Base-by-base conservation (phyloP, 768 basidiomycete species). In the Pisolithus tinctorius region DNA sequence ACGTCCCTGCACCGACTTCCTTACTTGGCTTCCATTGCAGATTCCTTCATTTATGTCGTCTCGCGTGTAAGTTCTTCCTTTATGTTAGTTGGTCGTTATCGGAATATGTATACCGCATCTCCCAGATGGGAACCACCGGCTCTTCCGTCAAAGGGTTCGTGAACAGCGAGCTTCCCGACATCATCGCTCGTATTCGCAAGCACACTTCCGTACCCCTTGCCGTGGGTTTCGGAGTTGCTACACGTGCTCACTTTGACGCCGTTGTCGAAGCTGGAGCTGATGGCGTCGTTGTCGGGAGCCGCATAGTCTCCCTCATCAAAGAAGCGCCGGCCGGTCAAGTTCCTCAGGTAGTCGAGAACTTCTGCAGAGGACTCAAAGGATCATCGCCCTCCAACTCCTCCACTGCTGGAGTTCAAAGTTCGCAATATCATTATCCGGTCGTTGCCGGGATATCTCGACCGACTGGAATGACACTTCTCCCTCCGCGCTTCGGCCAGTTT, bases 11-110 rank as follows among this genome's bases (percentile, higher is more conserved):
- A 81, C 47, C 87, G 96, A 38, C 91, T 98, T 63, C 83, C 87
- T 59, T 96, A 96, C 72, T 78, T 99, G 38, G 74, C 91, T 2
- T 82, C 86, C 7, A 97, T 99, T 59, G 95, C 96, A 16, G 96
- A 99, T 67, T 84, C 86, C 2, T 98, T 99, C 75, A 92, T 99
- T 56, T 99, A 99, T 66, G 83, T 99, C 44, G 94, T 97, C n/a
- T 96, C 94, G 45, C 95, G 92, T 75, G 93, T 88, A 60, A 37
- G 70, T 46, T 20, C 30, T 55, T 7, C 40, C 23, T 45, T 26
- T 3, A 25, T 25, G 10, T 37, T 10, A 11, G n/a, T 4, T n/a
- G 25, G 2, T 1, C 14, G 14, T 36, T 23, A 11, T 26, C 34
- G 31, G 14, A 8, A 29, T 26, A 14, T 17, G 16, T 4, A 7